These are phyloP conservation scores for Boletellus sp. DNA, from an alignment of 768 basidiomycete genomes.

Conservation along the genomic window DNA sequence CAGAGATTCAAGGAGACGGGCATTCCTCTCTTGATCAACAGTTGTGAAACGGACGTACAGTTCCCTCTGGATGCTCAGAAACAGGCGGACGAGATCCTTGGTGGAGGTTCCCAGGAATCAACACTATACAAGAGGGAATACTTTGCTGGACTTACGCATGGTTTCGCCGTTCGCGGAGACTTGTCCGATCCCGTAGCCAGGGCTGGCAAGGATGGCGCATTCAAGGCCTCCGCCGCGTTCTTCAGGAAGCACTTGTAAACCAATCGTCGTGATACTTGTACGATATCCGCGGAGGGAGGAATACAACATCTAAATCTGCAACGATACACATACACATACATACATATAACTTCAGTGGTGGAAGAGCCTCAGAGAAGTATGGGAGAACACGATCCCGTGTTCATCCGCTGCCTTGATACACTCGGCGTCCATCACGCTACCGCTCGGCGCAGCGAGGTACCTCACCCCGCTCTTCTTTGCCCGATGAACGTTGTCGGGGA, in stretches of 20 bases:
- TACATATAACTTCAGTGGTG: conserved; percentile 54
- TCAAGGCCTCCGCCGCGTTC: conserved; percentile 51
- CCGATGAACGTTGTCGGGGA: conserved; percentile 96
- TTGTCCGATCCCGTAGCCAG: conserved; percentile 47
- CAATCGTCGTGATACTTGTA: neutral
- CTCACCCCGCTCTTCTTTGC: conserved; percentile 87
- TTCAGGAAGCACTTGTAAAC: conserved; percentile 36
- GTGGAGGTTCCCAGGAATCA: conserved; percentile 40
- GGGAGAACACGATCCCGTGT: conserved; percentile 85
- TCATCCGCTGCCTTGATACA: conserved; percentile 97
- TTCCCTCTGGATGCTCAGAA: conserved; percentile 48
- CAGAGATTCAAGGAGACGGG: conserved; percentile 50
- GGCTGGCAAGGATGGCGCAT: conserved; percentile 56
- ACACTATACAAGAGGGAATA: conserved; percentile 34
- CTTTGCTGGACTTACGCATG: conserved; percentile 44
- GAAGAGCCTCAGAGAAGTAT: conserved; percentile 86
- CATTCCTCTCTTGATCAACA: conserved; percentile 65
- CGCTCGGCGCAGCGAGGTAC: conserved; percentile 88
- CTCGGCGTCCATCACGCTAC: conserved; percentile 96
- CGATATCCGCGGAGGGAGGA: neutral
- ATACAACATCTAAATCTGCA: neutral
- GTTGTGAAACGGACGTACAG: conserved; percentile 48
- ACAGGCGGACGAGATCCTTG: conserved; percentile 49
- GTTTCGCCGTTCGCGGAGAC: conserved; percentile 54
- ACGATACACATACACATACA: neutral